Base-by-base conservation (phyloP, 495 filamentous ascomycete genomes). In the Penicillium psychrofluorescens region DNA sequence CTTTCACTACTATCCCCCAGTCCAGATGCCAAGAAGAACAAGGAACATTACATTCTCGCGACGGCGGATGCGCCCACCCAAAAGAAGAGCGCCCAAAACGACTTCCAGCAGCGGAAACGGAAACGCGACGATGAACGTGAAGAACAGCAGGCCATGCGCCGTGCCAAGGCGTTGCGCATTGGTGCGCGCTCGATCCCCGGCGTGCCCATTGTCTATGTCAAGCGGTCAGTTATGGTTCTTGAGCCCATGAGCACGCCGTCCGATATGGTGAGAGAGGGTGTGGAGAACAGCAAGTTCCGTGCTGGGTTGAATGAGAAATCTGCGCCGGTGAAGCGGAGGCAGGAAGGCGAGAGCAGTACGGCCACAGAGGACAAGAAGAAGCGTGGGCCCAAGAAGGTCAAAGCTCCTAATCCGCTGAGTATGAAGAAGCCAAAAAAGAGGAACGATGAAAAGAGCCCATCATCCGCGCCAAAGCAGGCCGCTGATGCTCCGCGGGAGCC, bases 21-120 rank as follows among this genome's bases (percentile, higher is more conserved):
- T 51, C 59, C 66, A 12, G 67, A 68, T 2, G 46, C 41, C 1
- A 71, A 70, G 48, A 62, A 78, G 53, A 99, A 99, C 59, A 95
- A 90, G 58, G 82, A 95, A 58, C 76, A 90, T 39, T 97, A 96
- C 63, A 83, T 90, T 14, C 83, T 96, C 15, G 90, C 90, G 7
- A 86, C 78, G 15, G 86, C 70, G 7, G 70, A 72, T 30, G 62
- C 68, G 2, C 52, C 55, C 4, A 40, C 54, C 2, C 34, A 52
- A 4, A 55, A 65, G 39, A 54, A 62, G 30, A 44, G 40, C 27
- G 55, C 53, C 31, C 48, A 53, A 13, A 52, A 43, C 29, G 53
- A 59, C 32, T 33, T 29, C 34, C 50, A 40, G 41, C 56, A 35
- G 43, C 55, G 47, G 44, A 60, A 45, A 55, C 57, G 36, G 44